phyloP scores from a whole-genome alignment of 164 flowering plant species.

The Protea cynaroides region DNA sequence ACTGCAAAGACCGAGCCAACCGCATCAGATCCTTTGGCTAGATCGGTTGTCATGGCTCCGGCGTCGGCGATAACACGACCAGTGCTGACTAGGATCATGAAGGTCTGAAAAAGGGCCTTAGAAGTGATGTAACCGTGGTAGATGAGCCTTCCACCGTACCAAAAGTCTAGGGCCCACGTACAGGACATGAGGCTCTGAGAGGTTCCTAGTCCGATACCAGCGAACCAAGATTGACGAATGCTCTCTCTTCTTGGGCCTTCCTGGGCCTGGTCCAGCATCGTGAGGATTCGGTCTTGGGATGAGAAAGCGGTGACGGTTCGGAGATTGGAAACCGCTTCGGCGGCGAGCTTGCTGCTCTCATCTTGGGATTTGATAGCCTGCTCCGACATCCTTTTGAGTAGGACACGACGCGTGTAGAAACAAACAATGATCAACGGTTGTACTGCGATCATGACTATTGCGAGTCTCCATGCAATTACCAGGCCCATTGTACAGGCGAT shows the following conservation, averaged over 20 bases:
- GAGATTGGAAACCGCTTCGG: constrained; percentile 78
- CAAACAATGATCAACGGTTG: constrained; percentile 68
- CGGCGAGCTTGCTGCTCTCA: constrained; percentile 73
- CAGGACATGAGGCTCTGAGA: constrained; percentile 53
- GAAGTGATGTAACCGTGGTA: constrained; percentile 43
- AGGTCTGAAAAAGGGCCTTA: constrained; percentile 60
- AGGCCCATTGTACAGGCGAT: constrained; percentile 76
- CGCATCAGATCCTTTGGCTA: constrained; percentile 66
- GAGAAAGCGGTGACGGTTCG: constrained; percentile 77
- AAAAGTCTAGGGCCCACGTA: constrained; percentile 58
- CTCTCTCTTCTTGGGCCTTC: constrained; percentile 57
- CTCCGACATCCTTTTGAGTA: constrained; percentile 57
- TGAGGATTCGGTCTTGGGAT: constrained; percentile 58
- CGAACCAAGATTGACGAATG: constrained; percentile 62
- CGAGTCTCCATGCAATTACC: constrained; percentile 67
- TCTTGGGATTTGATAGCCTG: constrained; percentile 67
- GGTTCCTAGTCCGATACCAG: constrained; percentile 67
- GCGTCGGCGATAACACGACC: constrained; percentile 90
- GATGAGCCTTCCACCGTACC: constrained; percentile 26
- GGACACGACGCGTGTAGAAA: constrained; percentile 48
- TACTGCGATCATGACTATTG: constrained; percentile 76
- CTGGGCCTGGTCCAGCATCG: constrained; percentile 57
- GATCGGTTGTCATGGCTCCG: constrained; percentile 78
- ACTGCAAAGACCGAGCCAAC: constrained; percentile 68
- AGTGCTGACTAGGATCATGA: constrained; percentile 67